phyloP scores from a whole-genome alignment of 768 basidiomycete species.

The Leccinum arenicola region DNA sequence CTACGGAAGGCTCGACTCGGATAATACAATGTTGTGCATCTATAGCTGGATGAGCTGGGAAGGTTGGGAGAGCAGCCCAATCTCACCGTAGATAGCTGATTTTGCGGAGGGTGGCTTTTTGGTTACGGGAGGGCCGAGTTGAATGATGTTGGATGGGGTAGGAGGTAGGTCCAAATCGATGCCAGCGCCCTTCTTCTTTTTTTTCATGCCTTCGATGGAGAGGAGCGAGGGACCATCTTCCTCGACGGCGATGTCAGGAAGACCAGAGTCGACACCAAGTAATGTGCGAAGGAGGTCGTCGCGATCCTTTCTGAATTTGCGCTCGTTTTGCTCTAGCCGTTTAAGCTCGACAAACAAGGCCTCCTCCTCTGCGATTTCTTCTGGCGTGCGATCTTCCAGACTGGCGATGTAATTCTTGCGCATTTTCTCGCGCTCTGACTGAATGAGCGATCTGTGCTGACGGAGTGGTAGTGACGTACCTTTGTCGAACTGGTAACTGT shows the following conservation, averaged over 20 bases:
- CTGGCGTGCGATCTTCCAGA: slow-evolving; percentile 84
- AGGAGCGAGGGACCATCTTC: slow-evolving; percentile 59
- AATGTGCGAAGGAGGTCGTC: slow-evolving; percentile 84
- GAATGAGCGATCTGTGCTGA: background rate
- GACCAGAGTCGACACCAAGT: slow-evolving; percentile 83
- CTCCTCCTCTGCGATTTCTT: slow-evolving; percentile 94
- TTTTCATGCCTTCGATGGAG: slow-evolving; percentile 48
- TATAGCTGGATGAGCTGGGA: slow-evolving; percentile 30
- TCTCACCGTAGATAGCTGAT: slow-evolving; percentile 57
- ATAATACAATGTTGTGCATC: slow-evolving; percentile 73
- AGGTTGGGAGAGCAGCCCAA: background rate
- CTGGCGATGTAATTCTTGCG: slow-evolving; percentile 85
- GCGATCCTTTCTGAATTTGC: slow-evolving; percentile 81
- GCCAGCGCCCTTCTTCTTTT: slow-evolving; percentile 43
- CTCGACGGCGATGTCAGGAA: slow-evolving; percentile 62
- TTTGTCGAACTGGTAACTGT: slow-evolving; percentile 85
- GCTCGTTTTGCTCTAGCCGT: slow-evolving; percentile 91
- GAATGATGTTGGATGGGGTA: slow-evolving; percentile 36
- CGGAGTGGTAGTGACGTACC: slow-evolving; percentile 38
- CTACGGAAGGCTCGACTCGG: slow-evolving; percentile 55
- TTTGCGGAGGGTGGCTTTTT: slow-evolving; percentile 46
- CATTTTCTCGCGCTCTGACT: slow-evolving; percentile 76
- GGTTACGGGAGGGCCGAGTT: slow-evolving; percentile 35
- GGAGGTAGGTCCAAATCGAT: slow-evolving; percentile 34
- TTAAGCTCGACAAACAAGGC: slow-evolving; percentile 91